phyloP scores from a whole-genome alignment of 2,329 filamentous ascomycete species.

The Fusarium sp. region DNA sequence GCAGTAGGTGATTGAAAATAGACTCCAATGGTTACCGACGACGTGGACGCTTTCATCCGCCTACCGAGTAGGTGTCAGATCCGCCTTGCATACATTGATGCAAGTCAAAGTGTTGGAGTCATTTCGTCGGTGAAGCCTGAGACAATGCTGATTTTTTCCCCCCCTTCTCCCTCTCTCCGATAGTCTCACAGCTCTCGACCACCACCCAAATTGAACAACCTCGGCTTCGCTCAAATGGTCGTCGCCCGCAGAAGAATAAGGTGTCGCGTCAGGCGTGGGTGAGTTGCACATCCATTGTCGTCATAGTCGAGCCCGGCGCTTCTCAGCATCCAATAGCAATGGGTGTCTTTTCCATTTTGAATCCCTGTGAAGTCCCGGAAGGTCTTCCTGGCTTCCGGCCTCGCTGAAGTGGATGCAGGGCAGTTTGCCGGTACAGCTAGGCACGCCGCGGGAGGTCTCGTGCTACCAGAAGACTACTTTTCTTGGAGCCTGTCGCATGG shows the following conservation, averaged over 20 bases:
- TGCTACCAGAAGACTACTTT: slow-evolving; percentile 40
- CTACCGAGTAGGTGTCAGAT: slow-evolving; percentile 40
- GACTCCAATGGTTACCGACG: slow-evolving; percentile 42
- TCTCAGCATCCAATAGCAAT: slow-evolving; percentile 34
- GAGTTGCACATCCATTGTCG: slow-evolving; percentile 40
- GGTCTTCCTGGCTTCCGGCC: slow-evolving; percentile 42
- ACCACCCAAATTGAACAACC: slow-evolving; percentile 18
- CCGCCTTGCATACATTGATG: slow-evolving; percentile 33
- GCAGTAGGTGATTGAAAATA: slow-evolving; percentile 42
- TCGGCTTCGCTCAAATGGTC: slow-evolving; percentile 25
- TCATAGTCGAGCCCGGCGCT: slow-evolving; percentile 39
- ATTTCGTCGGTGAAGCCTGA: slow-evolving; percentile 45
- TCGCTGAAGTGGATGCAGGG: slow-evolving; percentile 29
- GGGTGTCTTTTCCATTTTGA: slow-evolving; percentile 15
- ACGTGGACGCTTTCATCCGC: slow-evolving; percentile 42
- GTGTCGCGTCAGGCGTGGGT: slow-evolving; percentile 40
- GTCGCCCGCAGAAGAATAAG: slow-evolving; percentile 17
- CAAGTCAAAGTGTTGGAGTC: slow-evolving; percentile 35
- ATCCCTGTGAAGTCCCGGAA: slow-evolving; percentile 36
- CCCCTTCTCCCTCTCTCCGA: neutral
- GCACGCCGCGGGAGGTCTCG: slow-evolving; percentile 30
- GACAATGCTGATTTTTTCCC: slow-evolving; percentile 9
- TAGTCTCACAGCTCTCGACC: neutral
- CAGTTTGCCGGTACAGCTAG: slow-evolving; percentile 37
- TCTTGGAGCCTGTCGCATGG: slow-evolving; percentile 42